Conservation (phyloP, 306 rosid genomes). For the Glycine tomentella region DNA sequence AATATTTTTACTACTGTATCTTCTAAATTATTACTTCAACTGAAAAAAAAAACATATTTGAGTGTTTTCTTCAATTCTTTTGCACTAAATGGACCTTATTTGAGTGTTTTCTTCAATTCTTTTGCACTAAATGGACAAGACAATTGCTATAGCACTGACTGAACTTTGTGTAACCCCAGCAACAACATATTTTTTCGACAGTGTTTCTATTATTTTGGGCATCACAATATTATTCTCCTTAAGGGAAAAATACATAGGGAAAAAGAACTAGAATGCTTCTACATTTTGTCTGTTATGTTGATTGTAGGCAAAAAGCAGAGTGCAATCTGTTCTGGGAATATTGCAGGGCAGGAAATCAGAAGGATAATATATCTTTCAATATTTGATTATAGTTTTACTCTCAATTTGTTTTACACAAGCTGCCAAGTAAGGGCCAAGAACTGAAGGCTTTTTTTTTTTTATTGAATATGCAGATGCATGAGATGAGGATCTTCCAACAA, state of each 20-base stretch:
- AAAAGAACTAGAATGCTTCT: no score
- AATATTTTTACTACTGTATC: no score
- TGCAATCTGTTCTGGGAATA: conserved; percentile 79
- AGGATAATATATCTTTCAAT: conserved; percentile 62
- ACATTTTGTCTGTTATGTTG: no score
- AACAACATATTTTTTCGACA: background rate
- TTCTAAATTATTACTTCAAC: no score
- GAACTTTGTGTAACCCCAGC: background rate
- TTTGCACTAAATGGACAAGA: background rate
- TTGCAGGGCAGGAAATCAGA: conserved; percentile 75
- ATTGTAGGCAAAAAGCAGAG: conserved; percentile 60
- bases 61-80: no score
- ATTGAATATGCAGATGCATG: conserved; percentile 66
- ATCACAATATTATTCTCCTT: background rate
- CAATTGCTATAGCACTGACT: background rate
- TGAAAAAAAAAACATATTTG: no score
- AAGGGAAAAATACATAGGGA: background rate
- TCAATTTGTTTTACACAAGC: background rate
- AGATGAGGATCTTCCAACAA: conserved; percentile 79
- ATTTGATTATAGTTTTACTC: no score
- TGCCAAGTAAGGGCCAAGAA: background rate
- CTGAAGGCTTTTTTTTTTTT: no score
- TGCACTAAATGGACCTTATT: background rate
- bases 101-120: no score
- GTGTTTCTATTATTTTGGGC: background rate